Evolutionary conservation across 306 rosid genomes (phyloP), one percentile per base, ranked within the genome.

Genomic region (Ceratonia siliqua): DNA sequence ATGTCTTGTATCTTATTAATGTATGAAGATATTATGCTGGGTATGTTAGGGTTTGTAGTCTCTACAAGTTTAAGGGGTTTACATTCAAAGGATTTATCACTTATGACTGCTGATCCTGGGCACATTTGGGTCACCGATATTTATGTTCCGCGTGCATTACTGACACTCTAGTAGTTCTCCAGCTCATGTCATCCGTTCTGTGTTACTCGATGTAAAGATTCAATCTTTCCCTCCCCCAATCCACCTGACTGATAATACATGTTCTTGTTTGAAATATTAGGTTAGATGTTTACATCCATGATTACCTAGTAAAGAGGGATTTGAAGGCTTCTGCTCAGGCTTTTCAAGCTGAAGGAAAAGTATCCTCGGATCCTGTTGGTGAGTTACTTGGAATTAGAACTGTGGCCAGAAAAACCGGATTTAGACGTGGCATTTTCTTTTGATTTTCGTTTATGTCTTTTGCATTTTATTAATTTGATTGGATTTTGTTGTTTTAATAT

Each of bases 321-420:
- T 90, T 94, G 79, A 94, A 94, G 81, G 96, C 96, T 83, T 79
- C 99, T 75, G 99, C 99, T 64, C 96, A 94, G 82, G 99, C 99
- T 63, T 94, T 94, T 79, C 97, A 90, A 80, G 91, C 93, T 24
- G 99, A 94, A 86, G 99, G 98, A 20, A 94, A 94, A 89, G 99
- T 94, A 18, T 94, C 99, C 50, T 90, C 99, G 3, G 99, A 94
- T 88, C 99, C 99, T 39, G 99, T 94, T 82, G 99, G 99, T 94
- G 73, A 82, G 98, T 83, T 79, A 41, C 62, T 57, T 33, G 5
- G 49, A 78, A 42, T 65, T n/a, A 61, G 4, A 41, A 39, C 36
- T 42, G 48, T 66, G 6, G 24, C 13, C 8, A 46, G 64, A 14
- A 61, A 77, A 36, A 56, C 52, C 24, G n/a, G 59, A 56, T 57